Evolutionary conservation across 192 early-diverging fungal species (phyloP).

Genomic region (Mortierella claussenii): DNA sequence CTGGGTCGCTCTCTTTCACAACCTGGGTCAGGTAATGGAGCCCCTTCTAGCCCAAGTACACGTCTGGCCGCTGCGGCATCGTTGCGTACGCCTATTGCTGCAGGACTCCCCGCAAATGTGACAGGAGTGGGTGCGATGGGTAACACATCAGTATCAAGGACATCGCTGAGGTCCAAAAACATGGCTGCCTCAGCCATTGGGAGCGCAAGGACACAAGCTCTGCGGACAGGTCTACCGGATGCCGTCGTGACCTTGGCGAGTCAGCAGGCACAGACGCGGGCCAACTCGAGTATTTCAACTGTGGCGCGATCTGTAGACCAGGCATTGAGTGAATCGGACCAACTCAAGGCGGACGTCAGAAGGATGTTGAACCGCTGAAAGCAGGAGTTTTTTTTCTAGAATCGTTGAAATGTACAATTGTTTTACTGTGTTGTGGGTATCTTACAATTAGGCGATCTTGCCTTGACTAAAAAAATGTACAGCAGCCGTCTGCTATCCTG

Average conservation of each 20-base stretch:
- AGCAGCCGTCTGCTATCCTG: too few relatives aligned
- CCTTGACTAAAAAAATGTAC: too few relatives aligned
- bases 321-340: conserved; percentile 41
- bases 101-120: conserved; percentile 33
- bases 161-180: conserved; percentile 27
- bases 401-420: too few relatives aligned
- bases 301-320: conserved; percentile 28
- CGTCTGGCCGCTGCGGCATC: conserved; percentile 33
- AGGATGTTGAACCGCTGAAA: conserved; percentile 43
- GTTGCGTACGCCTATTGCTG: conserved; percentile 44
- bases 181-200: conserved; percentile 48
- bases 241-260: conserved; percentile 32
- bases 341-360: conserved; percentile 40
- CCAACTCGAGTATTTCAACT: conserved; percentile 39
- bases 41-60: conserved; percentile 17
- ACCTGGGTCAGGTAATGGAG: conserved; percentile 16
- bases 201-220: conserved; percentile 25
- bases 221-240: conserved; percentile 22
- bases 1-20: conserved; percentile 18
- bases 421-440: too few relatives aligned
- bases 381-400: too few relatives aligned
- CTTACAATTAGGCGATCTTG: too few relatives aligned
- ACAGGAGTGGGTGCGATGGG: conserved; percentile 42
- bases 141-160: conserved; percentile 32
- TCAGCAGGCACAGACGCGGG: conserved; percentile 29